Evolutionary conservation across 2,329 filamentous ascomycete genomes (phyloP).

Genomic region (Ophiosphaerella narmari): DNA sequence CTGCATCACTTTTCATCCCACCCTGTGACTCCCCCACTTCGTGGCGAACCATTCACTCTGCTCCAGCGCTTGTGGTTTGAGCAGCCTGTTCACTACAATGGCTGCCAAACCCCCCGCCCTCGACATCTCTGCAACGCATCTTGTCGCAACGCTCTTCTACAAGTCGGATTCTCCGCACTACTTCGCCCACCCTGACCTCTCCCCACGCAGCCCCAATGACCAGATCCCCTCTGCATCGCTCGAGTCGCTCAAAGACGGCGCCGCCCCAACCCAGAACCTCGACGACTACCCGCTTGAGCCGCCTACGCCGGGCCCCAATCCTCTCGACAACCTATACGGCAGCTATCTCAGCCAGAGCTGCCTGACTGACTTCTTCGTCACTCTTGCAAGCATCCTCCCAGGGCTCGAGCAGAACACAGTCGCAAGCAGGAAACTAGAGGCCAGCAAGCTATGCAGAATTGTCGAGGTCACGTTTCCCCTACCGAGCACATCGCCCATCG

Average conservation of each 20-base stretch:
- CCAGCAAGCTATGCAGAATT: slow-evolving; percentile 62
- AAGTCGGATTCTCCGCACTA: slow-evolving; percentile 40
- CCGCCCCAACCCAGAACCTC: slow-evolving; percentile 57
- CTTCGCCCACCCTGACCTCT: slow-evolving; percentile 55
- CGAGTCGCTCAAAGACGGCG: slow-evolving; percentile 49
- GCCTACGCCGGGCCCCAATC: slow-evolving; percentile 58
- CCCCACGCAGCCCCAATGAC: slow-evolving; percentile 41
- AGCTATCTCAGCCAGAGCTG: slow-evolving; percentile 60
- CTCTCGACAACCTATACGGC: slow-evolving; percentile 60
- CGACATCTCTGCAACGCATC: slow-evolving; percentile 25
- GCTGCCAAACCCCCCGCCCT: slow-evolving; percentile 20
- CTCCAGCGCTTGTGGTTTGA: neutral
- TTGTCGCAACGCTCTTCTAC: slow-evolving; percentile 48
- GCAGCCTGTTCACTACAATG: slow-evolving; percentile 10
- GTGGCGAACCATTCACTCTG: neutral
- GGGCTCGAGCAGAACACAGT: slow-evolving; percentile 56
- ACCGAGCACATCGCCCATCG: slow-evolving; percentile 54
- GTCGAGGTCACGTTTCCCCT: slow-evolving; percentile 70
- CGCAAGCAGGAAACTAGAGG: slow-evolving; percentile 61
- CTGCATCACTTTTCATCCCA: slow-evolving; percentile 9
- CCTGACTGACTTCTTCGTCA: slow-evolving; percentile 60
- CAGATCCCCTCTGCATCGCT: slow-evolving; percentile 38
- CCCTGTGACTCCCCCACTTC: slow-evolving; percentile 1
- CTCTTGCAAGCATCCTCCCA: slow-evolving; percentile 55
- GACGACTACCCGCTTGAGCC: slow-evolving; percentile 60